A percentile compares a stretch with the other conserved stretches of the same genome.
phyloP scores from a whole-genome alignment of 805 yeast genomes.

The Monosporozyma servazzii region DNA sequence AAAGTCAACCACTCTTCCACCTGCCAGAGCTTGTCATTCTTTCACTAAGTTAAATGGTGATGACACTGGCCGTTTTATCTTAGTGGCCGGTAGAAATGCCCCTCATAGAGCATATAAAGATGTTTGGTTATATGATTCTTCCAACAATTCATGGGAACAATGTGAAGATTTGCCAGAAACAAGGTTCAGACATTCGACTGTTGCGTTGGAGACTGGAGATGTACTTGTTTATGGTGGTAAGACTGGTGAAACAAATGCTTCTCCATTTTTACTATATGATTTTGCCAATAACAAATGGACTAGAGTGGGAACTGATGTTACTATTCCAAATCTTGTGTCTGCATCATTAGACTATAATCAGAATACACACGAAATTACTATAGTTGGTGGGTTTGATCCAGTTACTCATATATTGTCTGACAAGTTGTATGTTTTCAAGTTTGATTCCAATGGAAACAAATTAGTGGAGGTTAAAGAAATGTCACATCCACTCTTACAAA shows the following conservation, averaged over 20 bases:
- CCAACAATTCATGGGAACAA: conserved; percentile 33
- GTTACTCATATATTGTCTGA: conserved; percentile 28
- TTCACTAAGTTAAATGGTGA: conserved; percentile 28
- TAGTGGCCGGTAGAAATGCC: conserved; percentile 60
- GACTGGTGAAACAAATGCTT: conserved; percentile 1
- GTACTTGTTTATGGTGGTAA: conserved; percentile 48
- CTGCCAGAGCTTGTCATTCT: conserved; percentile 52
- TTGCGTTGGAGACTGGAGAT: conserved; percentile 19
- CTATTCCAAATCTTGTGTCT: conserved; percentile 6
- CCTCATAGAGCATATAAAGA: conserved; percentile 44
- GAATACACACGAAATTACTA: conserved; percentile 10
- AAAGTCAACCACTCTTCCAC: conserved; percentile 4
- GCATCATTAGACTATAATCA: conserved; percentile 15
- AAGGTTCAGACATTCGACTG: conserved; percentile 45
- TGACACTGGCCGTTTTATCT: conserved; percentile 19
- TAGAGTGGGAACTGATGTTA: conserved; percentile 1
- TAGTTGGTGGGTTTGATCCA: conserved; percentile 18
- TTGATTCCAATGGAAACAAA: conserved; percentile 5
- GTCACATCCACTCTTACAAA: conserved; percentile 29
- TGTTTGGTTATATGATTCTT: conserved; percentile 31
- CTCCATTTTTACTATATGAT: conserved; percentile 15
- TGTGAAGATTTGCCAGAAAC: conserved; percentile 34
- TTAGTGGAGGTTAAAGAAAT: conserved; percentile 17
- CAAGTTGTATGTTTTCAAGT: conserved; percentile 21
- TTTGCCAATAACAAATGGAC: conserved; percentile 10